phyloP scores from a whole-genome alignment of 2,329 filamentous ascomycete genomes.

The Tolypocladium tundrense region DNA sequence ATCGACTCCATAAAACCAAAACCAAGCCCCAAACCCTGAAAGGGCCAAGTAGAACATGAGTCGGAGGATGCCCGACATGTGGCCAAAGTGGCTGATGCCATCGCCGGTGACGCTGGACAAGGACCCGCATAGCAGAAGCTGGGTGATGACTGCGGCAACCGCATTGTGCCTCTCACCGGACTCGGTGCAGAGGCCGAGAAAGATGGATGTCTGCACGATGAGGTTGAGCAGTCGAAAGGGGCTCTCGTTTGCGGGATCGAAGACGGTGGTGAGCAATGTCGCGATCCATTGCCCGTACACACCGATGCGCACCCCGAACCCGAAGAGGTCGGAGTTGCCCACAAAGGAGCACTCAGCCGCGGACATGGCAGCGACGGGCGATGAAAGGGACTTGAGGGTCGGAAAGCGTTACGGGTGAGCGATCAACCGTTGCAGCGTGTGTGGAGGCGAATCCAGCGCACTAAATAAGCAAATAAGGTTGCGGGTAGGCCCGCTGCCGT shows the following conservation, averaged over 20 bases:
- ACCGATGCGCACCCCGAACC: conserved; percentile 14
- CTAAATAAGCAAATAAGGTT: neutral
- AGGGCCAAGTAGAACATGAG: conserved; percentile 12
- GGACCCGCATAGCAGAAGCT: conserved; percentile 14
- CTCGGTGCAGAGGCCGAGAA: conserved; percentile 16
- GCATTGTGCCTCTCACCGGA: conserved; percentile 7
- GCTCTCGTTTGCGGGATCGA: conserved; percentile 10
- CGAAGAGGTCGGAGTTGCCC: conserved; percentile 17
- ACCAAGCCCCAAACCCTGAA: conserved; percentile 12
- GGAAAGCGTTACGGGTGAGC: neutral
- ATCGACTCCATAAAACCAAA: conserved; percentile 13
- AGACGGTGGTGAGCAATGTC: conserved; percentile 12
- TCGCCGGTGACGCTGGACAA: conserved; percentile 14
- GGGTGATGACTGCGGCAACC: conserved; percentile 12
- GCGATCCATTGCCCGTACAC: conserved; percentile 15
- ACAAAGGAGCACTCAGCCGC: conserved; percentile 1
- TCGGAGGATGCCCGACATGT: conserved; percentile 11
- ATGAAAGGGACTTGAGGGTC: neutral
- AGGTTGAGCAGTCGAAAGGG: conserved; percentile 16
- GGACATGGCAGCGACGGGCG: neutral
- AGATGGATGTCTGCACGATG: conserved; percentile 17
- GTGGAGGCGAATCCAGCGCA: neutral
- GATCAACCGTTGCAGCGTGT: neutral
- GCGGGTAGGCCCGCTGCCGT: neutral
- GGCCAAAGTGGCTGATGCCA: conserved; percentile 10